A percentile compares a stretch with the other conserved stretches of the same genome.
Conservation (phyloP, 2,329 filamentous ascomycete species). For the Ophiostoma quercus region DNA sequence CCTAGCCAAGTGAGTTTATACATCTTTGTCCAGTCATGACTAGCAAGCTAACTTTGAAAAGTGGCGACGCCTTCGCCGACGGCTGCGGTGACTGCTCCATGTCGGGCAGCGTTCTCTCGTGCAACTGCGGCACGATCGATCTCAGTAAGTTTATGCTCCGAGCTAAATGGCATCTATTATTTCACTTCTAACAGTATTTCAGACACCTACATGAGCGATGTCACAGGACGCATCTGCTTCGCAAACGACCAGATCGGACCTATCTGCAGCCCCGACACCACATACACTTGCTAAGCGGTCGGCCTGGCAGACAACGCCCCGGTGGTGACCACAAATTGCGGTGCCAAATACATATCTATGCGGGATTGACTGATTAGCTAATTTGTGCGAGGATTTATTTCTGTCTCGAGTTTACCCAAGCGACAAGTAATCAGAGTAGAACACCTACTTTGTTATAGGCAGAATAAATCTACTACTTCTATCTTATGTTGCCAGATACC, state of each 20-base stretch:
- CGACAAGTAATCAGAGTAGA: too few species aligned
- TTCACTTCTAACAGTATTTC: not conserved
- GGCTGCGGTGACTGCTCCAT: constrained; percentile 6
- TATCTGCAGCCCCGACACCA: not conserved
- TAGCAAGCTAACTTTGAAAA: not conserved
- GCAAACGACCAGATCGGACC: not conserved
- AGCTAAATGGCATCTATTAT: not conserved
- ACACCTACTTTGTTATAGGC: too few species aligned
- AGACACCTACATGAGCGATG: constrained; percentile 10
- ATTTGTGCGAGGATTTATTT: too few species aligned
- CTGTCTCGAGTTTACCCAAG: too few species aligned
- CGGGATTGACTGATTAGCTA: too few species aligned
- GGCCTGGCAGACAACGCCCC: not conserved
- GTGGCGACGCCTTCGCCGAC: constrained; percentile 14
- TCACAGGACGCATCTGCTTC: not conserved
- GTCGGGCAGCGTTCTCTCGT: not conserved
- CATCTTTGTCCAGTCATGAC: not conserved
- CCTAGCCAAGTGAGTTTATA: constrained; percentile 5
- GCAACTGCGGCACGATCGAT: constrained; percentile 8
- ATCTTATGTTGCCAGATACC: too few species aligned
- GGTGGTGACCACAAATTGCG: not conserved
- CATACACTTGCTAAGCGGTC: not conserved
- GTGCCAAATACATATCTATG: not conserved
- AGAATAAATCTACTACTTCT: too few species aligned
- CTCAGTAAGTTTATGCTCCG: constrained; percentile 3